Base-by-base conservation (phyloP, 768 basidiomycete genomes). In the Boletus rubropictus region DNA sequence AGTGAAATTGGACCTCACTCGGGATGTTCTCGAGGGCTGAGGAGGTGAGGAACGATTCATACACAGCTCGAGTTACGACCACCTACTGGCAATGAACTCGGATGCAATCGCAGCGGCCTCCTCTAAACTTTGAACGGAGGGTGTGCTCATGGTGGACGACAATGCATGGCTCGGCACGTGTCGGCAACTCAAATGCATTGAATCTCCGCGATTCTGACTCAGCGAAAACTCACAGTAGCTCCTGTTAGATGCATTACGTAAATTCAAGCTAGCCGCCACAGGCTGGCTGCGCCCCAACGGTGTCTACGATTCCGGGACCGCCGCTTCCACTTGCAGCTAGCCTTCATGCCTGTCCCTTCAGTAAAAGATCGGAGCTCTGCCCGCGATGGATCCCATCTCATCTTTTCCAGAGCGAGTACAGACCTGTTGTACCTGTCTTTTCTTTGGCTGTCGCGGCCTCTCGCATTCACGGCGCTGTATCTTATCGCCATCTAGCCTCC, bases 1-100 rank as follows among this genome's bases (percentile, higher is more conserved):
- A 65, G 15, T 77, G 64, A 50, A 69, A 70, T 21, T 73, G 71
- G 8, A 78, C 65, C 57, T 77, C 76, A 27, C 67, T 69, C 1
- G 76, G 76, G 48, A 77, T 61, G 51, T 77, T 77, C 47, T 77
- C 76, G 17, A 77, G 68, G 42, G 73, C 76, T 77, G 52, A 15
- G 24, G 17, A 25, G 11, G 11, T 21, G 41, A 33, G 34, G 15
- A 20, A 24, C 9, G 27, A 32, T 25, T 15, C 2, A n/a, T 9
- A 37, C 22, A 31, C 5, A n/a, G 3, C 28, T 33, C 3, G 9
- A 29, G 2, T 7, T 5, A 14, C n/a, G 10, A 33, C 3, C 4
- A 60, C 77, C 59, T 37, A 76, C 76, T 75, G 8, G 68, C 65
- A 12, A 77, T 71, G 53, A 71, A 77, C 50, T 77, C 76, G 18